Percentiles rank a stretch among this genome's conserved stretches.
These are phyloP conservation scores for Acacia crassicarpa DNA, from an alignment of 306 rosid genomes.

Conservation along the genomic window DNA sequence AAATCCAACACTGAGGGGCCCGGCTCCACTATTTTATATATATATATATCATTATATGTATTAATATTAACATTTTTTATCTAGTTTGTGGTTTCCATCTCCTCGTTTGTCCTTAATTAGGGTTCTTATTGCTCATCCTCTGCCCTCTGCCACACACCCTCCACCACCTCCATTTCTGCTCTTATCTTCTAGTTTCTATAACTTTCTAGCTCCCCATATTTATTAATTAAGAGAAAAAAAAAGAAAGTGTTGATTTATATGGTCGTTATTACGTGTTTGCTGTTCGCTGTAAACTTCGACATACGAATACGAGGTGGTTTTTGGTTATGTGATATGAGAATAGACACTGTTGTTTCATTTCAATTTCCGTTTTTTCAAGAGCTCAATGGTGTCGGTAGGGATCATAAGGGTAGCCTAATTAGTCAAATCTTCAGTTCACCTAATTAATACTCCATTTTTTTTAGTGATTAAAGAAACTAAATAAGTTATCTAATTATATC, in stretches of 20 bases:
- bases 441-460: no score
- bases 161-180: background rate
- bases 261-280: background rate
- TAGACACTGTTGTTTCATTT: background rate
- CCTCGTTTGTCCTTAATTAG: background rate
- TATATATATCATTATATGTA: background rate
- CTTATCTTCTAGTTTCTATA: background rate
- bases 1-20: constrained; percentile 42
- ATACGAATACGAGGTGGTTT: background rate
- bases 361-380: background rate
- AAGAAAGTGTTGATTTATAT: background rate
- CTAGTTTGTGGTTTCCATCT: background rate
- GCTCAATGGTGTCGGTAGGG: background rate
- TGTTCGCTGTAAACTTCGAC: background rate
- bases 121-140: background rate
- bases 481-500: no score
- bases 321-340: background rate
- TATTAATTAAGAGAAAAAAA: background rate
- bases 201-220: background rate
- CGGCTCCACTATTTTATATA: constrained; percentile 24
- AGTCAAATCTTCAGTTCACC: no score
- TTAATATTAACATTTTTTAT: background rate
- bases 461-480: no score
- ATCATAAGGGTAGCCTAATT: background rate
- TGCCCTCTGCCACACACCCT: background rate